Evolutionary conservation across 768 basidiomycete species (phyloP), one percentile per base, ranked within the genome.

Genomic region (Phaeolepiota aurea): DNA sequence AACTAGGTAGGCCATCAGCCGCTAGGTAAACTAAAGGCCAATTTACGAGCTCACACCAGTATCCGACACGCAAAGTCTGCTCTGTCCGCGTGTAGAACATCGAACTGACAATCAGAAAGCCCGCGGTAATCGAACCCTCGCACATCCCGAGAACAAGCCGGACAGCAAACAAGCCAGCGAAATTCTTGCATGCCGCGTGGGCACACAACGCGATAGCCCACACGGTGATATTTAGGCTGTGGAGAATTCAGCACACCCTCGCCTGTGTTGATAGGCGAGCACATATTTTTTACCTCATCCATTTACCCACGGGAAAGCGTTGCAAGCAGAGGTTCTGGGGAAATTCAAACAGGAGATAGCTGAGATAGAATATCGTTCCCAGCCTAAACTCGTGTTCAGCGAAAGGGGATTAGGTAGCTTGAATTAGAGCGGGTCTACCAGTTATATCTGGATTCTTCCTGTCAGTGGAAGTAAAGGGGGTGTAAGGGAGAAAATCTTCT

Each of bases 61-160:
- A 85, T 2, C 84, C 83, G 14, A 86, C 73, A 9, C 84, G 63
- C 30, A 72, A 46, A 0, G 80, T 85, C 50, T 83, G 80, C 48
- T 87, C 84, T 4, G 56, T 74, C 38, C 79, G 71, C 0, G 82
- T 85, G 49, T 86, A 86, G 50, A 86, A 87, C 83, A 86, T 85
- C 20, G 78, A 75, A 28, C 66, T 82, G 41, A 86, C 77, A 37
- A 87, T 80, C 71, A 87, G 58, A 56, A 87, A 84, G 0, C 83
- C 85, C 1, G 86, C 78, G 0, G 84, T 86, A 48, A 82, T 76
- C 3, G 66, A 66, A 12, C 70, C 83, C 56, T 88, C 85, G 51
- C 83, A 87, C 60, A 77, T 71, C 21, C 85, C 85, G 3, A 87
- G 58, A 15, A 87, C 62, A 11, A 85, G 47, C 12, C 84, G 71